phyloP scores from a whole-genome alignment of 306 rosid genomes.

The Malus asiatica region DNA sequence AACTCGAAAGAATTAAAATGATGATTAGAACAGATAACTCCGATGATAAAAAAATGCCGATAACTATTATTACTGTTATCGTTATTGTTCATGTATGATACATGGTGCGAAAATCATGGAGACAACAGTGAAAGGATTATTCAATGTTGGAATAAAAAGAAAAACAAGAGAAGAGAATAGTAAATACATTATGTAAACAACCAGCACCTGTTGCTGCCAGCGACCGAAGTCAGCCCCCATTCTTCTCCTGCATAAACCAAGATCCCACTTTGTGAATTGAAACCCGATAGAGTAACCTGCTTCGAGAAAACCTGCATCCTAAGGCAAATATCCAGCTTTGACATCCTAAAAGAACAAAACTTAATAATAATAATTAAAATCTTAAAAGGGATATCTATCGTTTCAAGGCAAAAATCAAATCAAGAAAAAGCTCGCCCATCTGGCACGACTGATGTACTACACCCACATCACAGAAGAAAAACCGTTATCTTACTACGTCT shows the following conservation, averaged over 20 bases:
- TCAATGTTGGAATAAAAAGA: not conserved
- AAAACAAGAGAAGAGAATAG: not conserved
- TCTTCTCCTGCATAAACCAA: not conserved
- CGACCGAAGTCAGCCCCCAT: not conserved
- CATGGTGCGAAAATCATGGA: not conserved
- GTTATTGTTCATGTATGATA: not conserved
- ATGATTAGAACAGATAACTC: not conserved
- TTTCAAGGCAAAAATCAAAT: not conserved
- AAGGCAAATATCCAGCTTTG: not conserved
- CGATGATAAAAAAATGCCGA: not conserved
- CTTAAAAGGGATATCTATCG: not conserved
- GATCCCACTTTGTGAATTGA: not conserved
- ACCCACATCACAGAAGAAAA: not conserved
- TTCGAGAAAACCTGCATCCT: not conserved
- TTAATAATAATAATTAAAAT: not conserved
- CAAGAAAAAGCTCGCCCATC: not conserved
- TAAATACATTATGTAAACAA: not conserved
- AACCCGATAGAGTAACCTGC: not conserved
- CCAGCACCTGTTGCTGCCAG: constrained; percentile 3
- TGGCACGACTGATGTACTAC: not conserved
- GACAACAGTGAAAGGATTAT: not conserved
- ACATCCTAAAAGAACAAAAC: not conserved
- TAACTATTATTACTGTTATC: not conserved
- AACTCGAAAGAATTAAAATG: not conserved
- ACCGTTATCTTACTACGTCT: not conserved